Evolutionary conservation across 345 rosid genomes (phyloP).

Genomic region (Toxicodendron radicans): DNA sequence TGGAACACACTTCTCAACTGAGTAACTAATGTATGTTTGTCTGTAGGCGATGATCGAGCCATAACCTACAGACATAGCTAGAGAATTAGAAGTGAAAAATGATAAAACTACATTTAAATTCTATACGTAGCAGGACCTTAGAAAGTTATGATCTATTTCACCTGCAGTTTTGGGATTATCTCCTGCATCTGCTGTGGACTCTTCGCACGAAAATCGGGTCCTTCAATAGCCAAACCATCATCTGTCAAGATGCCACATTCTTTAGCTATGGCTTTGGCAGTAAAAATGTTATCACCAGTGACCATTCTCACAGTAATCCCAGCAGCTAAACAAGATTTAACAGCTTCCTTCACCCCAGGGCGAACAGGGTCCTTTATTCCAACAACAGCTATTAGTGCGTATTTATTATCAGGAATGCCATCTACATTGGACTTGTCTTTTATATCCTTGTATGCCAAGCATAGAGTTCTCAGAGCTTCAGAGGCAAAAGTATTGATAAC

Average conservation of each 20-base stretch:
- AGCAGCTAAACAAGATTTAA: constrained; percentile 61
- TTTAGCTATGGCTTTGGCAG: constrained; percentile 78
- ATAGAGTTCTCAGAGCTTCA: constrained; percentile 69
- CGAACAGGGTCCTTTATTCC: constrained; percentile 79
- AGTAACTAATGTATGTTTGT: constrained; percentile 52
- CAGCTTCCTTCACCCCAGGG: constrained; percentile 69
- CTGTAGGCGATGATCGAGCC: constrained; percentile 64
- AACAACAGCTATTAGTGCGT: constrained; percentile 61
- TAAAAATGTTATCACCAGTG: constrained; percentile 72
- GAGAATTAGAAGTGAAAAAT: not conserved
- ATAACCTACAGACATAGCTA: constrained; percentile 45
- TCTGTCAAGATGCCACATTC: constrained; percentile 67
- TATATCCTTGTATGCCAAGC: constrained; percentile 64
- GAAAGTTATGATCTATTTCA: not conserved
- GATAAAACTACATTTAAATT: no score
- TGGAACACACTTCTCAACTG: constrained; percentile 41
- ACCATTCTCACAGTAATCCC: constrained; percentile 75
- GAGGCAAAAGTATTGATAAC: constrained; percentile 60
- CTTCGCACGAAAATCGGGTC: constrained; percentile 58
- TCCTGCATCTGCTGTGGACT: constrained; percentile 56
- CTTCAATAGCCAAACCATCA: constrained; percentile 78
- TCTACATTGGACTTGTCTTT: constrained; percentile 38
- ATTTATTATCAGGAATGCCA: constrained; percentile 56
- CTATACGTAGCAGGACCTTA: no score
- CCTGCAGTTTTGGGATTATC: constrained; percentile 67